Evolutionary conservation across 2,329 filamentous ascomycete genomes (phyloP).

Genomic region (Aspergillus intermedius): DNA sequence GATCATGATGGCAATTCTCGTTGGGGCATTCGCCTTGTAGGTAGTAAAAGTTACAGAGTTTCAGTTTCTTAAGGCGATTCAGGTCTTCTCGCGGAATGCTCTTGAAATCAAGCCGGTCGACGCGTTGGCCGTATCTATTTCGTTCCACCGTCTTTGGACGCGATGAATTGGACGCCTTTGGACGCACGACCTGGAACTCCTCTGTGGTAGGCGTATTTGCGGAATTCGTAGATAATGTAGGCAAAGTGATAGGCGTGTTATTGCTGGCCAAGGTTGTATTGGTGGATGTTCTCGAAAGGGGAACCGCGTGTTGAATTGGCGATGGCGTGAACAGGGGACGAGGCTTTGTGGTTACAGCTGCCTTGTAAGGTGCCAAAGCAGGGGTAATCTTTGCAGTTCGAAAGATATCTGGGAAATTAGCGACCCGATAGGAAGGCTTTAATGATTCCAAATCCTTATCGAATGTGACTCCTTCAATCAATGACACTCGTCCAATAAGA

Average conservation of each 20-base stretch:
- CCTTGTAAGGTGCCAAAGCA: conserved; percentile 29
- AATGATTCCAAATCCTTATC: conserved; percentile 47
- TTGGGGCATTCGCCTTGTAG: conserved; percentile 54
- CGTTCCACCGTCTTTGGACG: conserved; percentile 42
- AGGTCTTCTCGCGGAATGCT: conserved; percentile 51
- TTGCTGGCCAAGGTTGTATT: conserved; percentile 33
- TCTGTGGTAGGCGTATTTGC: conserved; percentile 31
- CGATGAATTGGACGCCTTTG: conserved; percentile 24
- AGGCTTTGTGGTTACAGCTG: conserved; percentile 21
- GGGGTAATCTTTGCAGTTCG: conserved; percentile 45
- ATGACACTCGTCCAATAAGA: conserved; percentile 44
- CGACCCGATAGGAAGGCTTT: conserved; percentile 42
- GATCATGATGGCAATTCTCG: conserved; percentile 48
- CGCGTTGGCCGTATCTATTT: conserved; percentile 54
- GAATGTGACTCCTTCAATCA: conserved; percentile 53
- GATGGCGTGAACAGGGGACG: conserved; percentile 29
- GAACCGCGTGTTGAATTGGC: conserved; percentile 25
- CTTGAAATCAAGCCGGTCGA: conserved; percentile 48
- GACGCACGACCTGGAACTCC: conserved; percentile 33
- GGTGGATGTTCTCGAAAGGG: conserved; percentile 33
- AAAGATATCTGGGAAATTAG: conserved; percentile 49
- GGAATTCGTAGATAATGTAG: conserved; percentile 27
- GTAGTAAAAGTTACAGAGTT: conserved; percentile 58
- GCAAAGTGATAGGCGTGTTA: conserved; percentile 12
- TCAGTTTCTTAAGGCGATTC: conserved; percentile 55